Conservation (phyloP, 768 basidiomycete species). For the Pleurotus sapidus region DNA sequence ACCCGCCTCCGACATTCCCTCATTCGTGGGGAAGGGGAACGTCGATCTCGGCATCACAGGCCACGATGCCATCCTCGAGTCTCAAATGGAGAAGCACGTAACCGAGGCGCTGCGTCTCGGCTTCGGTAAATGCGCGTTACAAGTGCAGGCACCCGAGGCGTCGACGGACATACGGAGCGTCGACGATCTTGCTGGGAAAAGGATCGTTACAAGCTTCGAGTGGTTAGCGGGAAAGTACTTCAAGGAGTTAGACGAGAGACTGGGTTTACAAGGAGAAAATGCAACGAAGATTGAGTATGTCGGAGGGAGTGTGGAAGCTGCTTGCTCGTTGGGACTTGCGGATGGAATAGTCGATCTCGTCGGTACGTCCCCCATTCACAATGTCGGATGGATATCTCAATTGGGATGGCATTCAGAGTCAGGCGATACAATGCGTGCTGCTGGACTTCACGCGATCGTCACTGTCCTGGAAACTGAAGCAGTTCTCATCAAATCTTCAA, state of each 20-base stretch:
- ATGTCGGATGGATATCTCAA: background rate
- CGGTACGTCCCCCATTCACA: constrained; percentile 44
- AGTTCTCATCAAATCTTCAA: too few relatives aligned
- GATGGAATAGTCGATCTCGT: constrained; percentile 99
- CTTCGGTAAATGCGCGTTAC: constrained; percentile 89
- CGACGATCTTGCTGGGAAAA: constrained; percentile 83
- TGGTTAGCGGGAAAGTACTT: constrained; percentile 85
- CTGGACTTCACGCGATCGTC: constrained; percentile 89
- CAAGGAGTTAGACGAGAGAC: constrained; percentile 51
- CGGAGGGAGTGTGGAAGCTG: constrained; percentile 97
- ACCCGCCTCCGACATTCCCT: constrained; percentile 95
- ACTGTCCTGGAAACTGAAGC: constrained; percentile 42
- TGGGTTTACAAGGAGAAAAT: constrained; percentile 47
- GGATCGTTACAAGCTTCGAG: constrained; percentile 94
- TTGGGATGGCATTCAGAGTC: constrained; percentile 63
- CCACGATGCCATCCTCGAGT: constrained; percentile 94
- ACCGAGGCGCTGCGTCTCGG: constrained; percentile 80
- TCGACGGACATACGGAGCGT: constrained; percentile 59
- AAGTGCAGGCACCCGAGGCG: constrained; percentile 87
- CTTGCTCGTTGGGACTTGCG: constrained; percentile 92
- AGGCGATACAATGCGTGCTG: constrained; percentile 99
- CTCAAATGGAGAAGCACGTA: constrained; percentile 75
- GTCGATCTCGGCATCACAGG: constrained; percentile 98
- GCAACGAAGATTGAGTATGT: constrained; percentile 91
- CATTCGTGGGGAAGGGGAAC: constrained; percentile 96